Base-by-base conservation (phyloP, 768 basidiomycete genomes). In the Phylloporus sp. region DNA sequence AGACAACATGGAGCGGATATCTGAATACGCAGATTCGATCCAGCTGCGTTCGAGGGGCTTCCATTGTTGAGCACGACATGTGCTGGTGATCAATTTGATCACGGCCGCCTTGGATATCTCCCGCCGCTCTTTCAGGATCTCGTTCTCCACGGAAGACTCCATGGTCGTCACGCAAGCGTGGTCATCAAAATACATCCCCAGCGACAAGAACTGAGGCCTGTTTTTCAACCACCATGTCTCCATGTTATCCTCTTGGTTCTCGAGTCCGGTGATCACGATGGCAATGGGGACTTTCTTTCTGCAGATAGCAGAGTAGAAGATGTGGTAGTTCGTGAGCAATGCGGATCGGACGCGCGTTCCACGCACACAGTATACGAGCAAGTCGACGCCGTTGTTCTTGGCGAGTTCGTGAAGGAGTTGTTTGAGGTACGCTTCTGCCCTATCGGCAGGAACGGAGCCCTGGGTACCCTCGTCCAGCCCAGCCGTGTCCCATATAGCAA, bases 181-280 rank as follows among this genome's bases (percentile, higher is more conserved):
- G 27, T 29, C 40, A 17, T 55, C 51, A 37, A 68, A 68, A 38
- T 26, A 14, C 68, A 68, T 65, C 14, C 52, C 50, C 9, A 54
- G 23, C 21, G n/a, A 22, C 9, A 54, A 48, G 33, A 68, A 68
- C 21, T 54, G 53, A 9, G 13, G 1, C 28, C 51, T 34, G 37
- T 68, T 69, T 9, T 41, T 37, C 14, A 7, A 21, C 68, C 67
- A 68, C 67, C 69, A 68, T 13, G 18, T 47, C 20, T 68, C 67
- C 67, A 69, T 68, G 23, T 32, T 48, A 13, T 37, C 52, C 27
- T 67, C 61, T 42, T 70, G 65, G 47, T 64, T 54, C 44, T 72
- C 73, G n/a, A 74, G 62, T 22, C 71, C 69, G 1, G 71, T 74
- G n/a, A 74, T 52, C 4, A 65, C 70, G 33, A 75, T 48, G 5